phyloP scores from a whole-genome alignment of 2,329 filamentous ascomycete genomes.

The Paecilomyces variotii region DNA sequence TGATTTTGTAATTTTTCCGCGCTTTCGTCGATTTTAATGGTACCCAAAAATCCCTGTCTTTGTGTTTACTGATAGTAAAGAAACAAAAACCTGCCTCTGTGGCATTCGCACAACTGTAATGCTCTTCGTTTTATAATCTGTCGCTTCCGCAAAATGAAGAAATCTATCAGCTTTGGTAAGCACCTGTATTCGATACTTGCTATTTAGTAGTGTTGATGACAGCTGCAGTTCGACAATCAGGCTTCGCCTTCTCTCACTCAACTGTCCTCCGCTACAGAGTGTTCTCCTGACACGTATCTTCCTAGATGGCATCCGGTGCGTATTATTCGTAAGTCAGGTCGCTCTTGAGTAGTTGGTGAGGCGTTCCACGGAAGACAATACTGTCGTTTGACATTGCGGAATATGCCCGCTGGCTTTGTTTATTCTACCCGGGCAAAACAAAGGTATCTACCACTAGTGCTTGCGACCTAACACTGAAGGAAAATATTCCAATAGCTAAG shows the following conservation, averaged over 20 bases:
- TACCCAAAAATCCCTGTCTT: not conserved
- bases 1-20: not conserved
- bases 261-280: not conserved
- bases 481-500: not conserved
- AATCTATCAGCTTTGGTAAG: not conserved
- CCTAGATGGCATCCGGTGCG: not conserved
- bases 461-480: not conserved
- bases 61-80: not conserved
- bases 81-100: not conserved
- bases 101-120: not conserved
- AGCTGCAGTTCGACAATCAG: not conserved
- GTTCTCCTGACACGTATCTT: not conserved
- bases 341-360: not conserved
- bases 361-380: not conserved
- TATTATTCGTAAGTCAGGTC: not conserved
- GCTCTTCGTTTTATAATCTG: not conserved
- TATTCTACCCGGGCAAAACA: not conserved
- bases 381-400: not conserved
- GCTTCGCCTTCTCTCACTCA: not conserved
- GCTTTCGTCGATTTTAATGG: not conserved
- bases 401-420: not conserved
- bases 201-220: not conserved
- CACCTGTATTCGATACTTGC: not conserved
- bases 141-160: not conserved
- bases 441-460: not conserved